Evolutionary conservation across 371 early-diverging fungal genomes (phyloP).

Genomic region (Mycotypha africana): DNA sequence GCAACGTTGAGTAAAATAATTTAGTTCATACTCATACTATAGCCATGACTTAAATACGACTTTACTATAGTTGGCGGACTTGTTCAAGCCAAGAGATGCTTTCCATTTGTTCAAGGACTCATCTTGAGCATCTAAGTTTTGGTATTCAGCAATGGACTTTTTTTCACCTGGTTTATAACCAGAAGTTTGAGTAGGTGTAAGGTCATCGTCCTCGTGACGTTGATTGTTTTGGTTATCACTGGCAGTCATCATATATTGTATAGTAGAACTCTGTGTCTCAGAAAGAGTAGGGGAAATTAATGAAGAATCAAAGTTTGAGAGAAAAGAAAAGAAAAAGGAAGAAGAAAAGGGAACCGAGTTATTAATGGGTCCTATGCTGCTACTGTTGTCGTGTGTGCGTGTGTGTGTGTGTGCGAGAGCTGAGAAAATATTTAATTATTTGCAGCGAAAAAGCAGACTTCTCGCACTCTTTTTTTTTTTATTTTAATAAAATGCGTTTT

Average conservation of each 20-base stretch:
- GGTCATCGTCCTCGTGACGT: constrained; percentile 70
- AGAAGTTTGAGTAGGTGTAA: constrained; percentile 71
- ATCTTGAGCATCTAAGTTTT: constrained; percentile 85
- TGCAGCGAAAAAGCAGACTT: no score
- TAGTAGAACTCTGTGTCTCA: not conserved
- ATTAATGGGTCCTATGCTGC: not conserved
- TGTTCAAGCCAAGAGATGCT: constrained; percentile 80
- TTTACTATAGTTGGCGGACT: constrained; percentile 19
- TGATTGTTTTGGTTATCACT: no score
- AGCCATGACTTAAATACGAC: not conserved
- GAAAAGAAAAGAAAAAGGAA: not conserved
- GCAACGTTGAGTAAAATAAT: not conserved
- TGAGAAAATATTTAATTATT: no score
- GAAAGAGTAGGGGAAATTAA: not conserved
- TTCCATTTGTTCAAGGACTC: constrained; percentile 96
- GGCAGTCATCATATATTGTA: no score
- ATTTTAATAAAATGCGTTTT: no score
- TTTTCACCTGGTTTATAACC: constrained; percentile 83
- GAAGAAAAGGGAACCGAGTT: constrained; percentile 4
- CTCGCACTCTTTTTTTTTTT: no score
- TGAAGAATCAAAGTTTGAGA: constrained; percentile 7
- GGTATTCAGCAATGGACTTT: constrained; percentile 85
- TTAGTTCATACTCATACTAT: not conserved
- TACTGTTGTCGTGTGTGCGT: no score
- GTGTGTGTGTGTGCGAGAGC: no score